Conservation (phyloP, 768 basidiomycete species). For the Agrocybe pediades region DNA sequence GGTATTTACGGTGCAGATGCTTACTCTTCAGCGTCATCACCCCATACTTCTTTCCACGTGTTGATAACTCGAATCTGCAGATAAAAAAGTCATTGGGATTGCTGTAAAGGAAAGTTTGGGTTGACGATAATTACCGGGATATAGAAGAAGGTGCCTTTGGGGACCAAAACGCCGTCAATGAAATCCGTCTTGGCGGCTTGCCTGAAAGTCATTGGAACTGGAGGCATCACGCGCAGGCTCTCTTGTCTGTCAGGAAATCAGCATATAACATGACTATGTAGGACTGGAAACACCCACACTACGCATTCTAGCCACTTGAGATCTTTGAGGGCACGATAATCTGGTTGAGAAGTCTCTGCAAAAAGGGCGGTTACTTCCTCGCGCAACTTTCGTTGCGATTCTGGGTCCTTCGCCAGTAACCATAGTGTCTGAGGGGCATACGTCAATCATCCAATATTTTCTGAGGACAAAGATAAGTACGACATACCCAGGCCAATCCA, state of each 20-base stretch:
- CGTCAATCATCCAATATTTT: constrained; percentile 7
- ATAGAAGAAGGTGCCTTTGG: constrained; percentile 43
- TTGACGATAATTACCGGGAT: constrained; percentile 30
- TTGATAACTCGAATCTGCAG: constrained; percentile 50
- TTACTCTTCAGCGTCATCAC: constrained; percentile 51
- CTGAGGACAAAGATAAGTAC: not conserved
- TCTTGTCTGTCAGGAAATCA: constrained; percentile 32
- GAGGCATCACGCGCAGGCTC: constrained; percentile 40
- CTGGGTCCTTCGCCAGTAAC: constrained; percentile 52
- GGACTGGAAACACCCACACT: constrained; percentile 24
- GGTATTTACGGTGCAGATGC: not conserved
- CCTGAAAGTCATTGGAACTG: constrained; percentile 40
- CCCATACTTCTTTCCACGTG: constrained; percentile 51
- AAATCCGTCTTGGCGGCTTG: constrained; percentile 37
- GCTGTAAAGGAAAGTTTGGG: not conserved
- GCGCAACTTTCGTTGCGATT: constrained; percentile 51
- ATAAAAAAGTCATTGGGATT: not conserved
- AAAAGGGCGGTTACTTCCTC: constrained; percentile 50
- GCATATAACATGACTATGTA: not conserved
- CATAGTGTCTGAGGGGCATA: constrained; percentile 46
- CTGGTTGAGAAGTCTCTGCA: constrained; percentile 30
- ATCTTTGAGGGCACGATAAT: constrained; percentile 41
- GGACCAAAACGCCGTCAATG: constrained; percentile 43
- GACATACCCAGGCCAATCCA: constrained; percentile 47
- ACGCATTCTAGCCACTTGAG: constrained; percentile 42